Conservation (phyloP, 371 early-diverging fungal genomes). For the Lichtheimia corymbifera region DNA sequence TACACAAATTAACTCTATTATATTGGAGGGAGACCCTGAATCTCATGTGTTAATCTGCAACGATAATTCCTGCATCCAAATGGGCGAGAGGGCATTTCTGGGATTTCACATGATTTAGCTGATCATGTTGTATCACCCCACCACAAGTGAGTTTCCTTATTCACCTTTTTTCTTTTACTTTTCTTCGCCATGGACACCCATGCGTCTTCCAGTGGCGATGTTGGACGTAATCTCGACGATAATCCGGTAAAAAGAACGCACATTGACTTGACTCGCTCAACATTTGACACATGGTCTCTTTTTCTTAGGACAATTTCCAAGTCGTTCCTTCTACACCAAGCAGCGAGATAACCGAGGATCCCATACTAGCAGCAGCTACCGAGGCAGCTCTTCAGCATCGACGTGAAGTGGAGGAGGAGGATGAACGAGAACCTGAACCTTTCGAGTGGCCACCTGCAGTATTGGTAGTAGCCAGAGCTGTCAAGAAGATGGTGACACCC, state of each 20-base stretch:
- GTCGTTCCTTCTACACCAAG: slow-evolving; percentile 22
- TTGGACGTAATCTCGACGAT: slow-evolving; percentile 1
- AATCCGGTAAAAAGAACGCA: background rate
- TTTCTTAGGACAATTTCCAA: slow-evolving; percentile 19
- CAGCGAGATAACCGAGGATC: slow-evolving; percentile 11
- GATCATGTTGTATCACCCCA: too few relatives aligned
- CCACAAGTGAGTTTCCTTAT: background rate
- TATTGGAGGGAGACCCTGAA: too few relatives aligned
- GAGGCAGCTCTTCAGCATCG: slow-evolving; percentile 38
- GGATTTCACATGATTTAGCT: too few relatives aligned
- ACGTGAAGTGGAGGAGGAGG: slow-evolving; percentile 8
- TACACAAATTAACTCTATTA: too few relatives aligned
- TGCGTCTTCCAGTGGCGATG: background rate
- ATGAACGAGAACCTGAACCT: slow-evolving; percentile 10
- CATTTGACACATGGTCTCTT: background rate
- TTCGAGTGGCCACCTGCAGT: slow-evolving; percentile 22
- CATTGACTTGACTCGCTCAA: background rate
- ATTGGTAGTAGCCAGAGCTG: slow-evolving; percentile 1
- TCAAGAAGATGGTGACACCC: slow-evolving; percentile 18
- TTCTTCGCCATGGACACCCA: slow-evolving; percentile 1
- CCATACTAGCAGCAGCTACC: slow-evolving; percentile 7
- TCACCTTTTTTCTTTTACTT: background rate
- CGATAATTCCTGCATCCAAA: too few relatives aligned
- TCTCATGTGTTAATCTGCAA: too few relatives aligned
- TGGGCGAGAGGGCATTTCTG: too few relatives aligned